These are phyloP conservation scores for Colletotrichum orbiculare DNA, from an alignment of 2,329 filamentous ascomycete species.

Conservation along the genomic window DNA sequence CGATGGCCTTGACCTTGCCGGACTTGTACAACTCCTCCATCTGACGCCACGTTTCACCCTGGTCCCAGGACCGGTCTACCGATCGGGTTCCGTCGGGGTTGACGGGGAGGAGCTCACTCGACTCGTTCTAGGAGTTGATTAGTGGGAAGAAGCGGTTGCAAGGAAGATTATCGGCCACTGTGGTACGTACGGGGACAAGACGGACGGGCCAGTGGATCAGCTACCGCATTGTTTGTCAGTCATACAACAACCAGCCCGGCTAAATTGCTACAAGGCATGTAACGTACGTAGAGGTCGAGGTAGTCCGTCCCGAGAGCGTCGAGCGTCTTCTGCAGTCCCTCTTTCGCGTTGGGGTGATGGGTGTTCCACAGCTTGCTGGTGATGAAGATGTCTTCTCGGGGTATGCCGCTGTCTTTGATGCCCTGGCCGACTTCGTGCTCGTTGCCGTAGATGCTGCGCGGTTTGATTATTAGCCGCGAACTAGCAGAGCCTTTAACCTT, in stretches of 20 bases:
- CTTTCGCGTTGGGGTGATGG: slow-evolving; percentile 41
- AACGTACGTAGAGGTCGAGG: slow-evolving; percentile 42
- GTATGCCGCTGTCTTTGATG: slow-evolving; percentile 40
- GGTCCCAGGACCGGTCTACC: too few relatives aligned
- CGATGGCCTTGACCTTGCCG: slow-evolving; percentile 49
- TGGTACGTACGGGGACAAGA: too few relatives aligned
- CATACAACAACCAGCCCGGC: too few relatives aligned
- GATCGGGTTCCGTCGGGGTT: too few relatives aligned
- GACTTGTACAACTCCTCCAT: slow-evolving; percentile 44
- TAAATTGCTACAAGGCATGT: slow-evolving; percentile 38
- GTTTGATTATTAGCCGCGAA: too few relatives aligned
- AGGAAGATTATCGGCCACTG: too few relatives aligned
- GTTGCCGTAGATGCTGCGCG: slow-evolving; percentile 24
- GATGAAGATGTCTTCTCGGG: slow-evolving; percentile 44
- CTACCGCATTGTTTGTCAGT: slow-evolving; percentile 32
- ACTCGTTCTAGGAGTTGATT: too few relatives aligned
- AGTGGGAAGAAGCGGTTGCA: too few relatives aligned
- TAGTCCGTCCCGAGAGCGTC: slow-evolving; percentile 40
- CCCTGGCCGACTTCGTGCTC: slow-evolving; percentile 40
- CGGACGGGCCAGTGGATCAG: slow-evolving; percentile 40
- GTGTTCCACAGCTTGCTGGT: slow-evolving; percentile 46
- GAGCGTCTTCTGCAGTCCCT: slow-evolving; percentile 37
- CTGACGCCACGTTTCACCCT: slow-evolving; percentile 44
- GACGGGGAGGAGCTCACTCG: too few relatives aligned
- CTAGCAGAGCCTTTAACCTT: not conserved